Conservation (phyloP, 306 rosid genomes). For the Erythrophleum fordii region DNA sequence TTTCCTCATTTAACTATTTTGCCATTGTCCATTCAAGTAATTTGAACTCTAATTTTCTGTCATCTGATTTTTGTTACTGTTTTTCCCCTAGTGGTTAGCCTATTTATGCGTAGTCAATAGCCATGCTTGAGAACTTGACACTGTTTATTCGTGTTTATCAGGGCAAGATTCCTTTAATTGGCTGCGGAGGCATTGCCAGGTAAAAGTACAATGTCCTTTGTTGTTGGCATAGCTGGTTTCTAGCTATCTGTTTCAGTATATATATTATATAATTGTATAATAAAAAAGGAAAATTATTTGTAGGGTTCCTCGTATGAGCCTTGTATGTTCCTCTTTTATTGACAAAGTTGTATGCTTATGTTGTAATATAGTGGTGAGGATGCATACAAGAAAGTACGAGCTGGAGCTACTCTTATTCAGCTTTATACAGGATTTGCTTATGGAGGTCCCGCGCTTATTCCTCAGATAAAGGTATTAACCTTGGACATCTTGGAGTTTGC, state of each 20-base stretch:
- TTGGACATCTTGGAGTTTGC: conserved; percentile 26
- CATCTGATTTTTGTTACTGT: background rate
- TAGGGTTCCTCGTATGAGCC: conserved; percentile 21
- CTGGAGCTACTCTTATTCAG: conserved; percentile 96
- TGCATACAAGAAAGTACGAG: conserved; percentile 84
- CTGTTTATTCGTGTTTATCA: conserved; percentile 46
- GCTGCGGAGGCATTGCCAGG: conserved; percentile 92
- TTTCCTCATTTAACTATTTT: conserved; percentile 1
- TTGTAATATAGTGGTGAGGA: conserved; percentile 79
- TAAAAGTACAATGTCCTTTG: conserved; percentile 40
- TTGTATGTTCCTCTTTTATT: background rate
- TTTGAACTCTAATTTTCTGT: conserved; percentile 10
- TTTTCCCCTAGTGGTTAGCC: background rate
- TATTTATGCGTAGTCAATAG: background rate
- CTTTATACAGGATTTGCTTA: conserved; percentile 91
- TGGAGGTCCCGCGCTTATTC: conserved; percentile 96
- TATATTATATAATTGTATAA: background rate
- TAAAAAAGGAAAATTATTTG: background rate
- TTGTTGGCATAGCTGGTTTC: conserved; percentile 22
- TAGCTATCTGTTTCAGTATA: conserved; percentile 25
- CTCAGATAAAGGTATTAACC: conserved; percentile 85
- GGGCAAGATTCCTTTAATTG: conserved; percentile 92
- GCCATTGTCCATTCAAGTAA: background rate
- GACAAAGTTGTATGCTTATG: background rate
- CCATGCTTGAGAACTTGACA: conserved; percentile 30